A percentile compares a stretch with the other conserved stretches of the same genome.
These are phyloP conservation scores for Suillus tomentosus DNA, from an alignment of 768 basidiomycete genomes.

Conservation along the genomic window DNA sequence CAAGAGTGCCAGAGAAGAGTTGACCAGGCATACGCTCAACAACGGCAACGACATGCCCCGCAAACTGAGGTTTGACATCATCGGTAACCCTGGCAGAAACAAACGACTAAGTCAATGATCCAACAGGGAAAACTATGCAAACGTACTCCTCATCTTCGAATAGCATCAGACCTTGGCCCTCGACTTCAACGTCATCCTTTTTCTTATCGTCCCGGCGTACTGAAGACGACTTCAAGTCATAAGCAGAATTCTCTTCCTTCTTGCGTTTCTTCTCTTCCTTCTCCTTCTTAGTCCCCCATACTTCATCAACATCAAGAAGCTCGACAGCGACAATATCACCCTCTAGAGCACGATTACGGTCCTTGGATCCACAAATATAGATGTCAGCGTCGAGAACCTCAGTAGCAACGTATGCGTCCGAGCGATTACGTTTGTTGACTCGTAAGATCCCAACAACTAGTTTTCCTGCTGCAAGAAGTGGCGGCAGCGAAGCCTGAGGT, in stretches of 20 bases:
- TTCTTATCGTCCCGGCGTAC: slow-evolving; percentile 98
- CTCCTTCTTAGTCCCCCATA: slow-evolving; percentile 99
- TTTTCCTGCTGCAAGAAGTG: slow-evolving; percentile 94
- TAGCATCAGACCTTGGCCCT: slow-evolving; percentile 94
- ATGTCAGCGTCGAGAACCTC: slow-evolving; percentile 98
- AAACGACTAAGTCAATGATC: slow-evolving; percentile 18
- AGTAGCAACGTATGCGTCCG: slow-evolving; percentile 97
- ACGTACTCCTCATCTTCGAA: slow-evolving; percentile 96
- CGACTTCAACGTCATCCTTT: slow-evolving; percentile 99
- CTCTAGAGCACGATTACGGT: slow-evolving; percentile 96
- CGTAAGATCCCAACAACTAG: slow-evolving; percentile 95
- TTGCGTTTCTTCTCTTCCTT: slow-evolving; percentile 99
- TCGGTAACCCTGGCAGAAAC: slow-evolving; percentile 76
- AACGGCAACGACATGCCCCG: slow-evolving; percentile 99
- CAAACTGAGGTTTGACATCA: slow-evolving; percentile 97
- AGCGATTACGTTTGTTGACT: slow-evolving; percentile 97
- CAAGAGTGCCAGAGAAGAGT: slow-evolving; percentile 95
- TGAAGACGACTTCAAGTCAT: slow-evolving; percentile 73
- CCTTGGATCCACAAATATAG: slow-evolving; percentile 98
- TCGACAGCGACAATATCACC: slow-evolving; percentile 99
- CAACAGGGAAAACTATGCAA: slow-evolving; percentile 6
- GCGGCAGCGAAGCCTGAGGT: slow-evolving; percentile 95
- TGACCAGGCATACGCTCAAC: slow-evolving; percentile 99
- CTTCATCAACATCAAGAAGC: slow-evolving; percentile 95
- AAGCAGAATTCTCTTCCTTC: slow-evolving; percentile 98